Evolutionary conservation across 2,329 filamentous ascomycete genomes (phyloP), one percentile per base, ranked within the genome.

Genomic region (Neobulgaria alba): DNA sequence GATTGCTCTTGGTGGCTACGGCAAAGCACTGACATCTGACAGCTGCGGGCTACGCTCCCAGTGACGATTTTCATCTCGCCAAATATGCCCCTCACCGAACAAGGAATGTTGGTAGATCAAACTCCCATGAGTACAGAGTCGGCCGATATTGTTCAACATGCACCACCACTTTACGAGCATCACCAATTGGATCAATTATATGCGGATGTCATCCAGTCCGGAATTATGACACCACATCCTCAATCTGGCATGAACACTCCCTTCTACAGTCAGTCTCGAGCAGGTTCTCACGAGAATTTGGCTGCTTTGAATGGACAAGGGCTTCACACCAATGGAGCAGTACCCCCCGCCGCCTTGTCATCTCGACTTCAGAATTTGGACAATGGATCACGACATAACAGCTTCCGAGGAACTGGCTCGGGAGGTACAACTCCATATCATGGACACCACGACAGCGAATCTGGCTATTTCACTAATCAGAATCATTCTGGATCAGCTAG

Each of bases 21-120:
- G 29, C 17, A 35, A 29, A 36, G 41, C 50, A 44, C 43, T 50
- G 39, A 53, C 39, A 29, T 41, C 23, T 7, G 38, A 26, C 50
- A 85, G 79, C 76, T 95, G 38, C 82, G 90, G 38, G 90, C 90
- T 34, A 92, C 88, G 31, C 76, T 96, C 21, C 89, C 92, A 1
- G 76, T 96, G 12, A 87, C 87, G 40, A 81, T 98, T 29, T 95
- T 95, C 64, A 95, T 96, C 51, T 98, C 92, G 4, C 90, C 92
- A 0, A 92, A 92, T 57, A 79, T 95, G 55, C 83, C 87, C 0
- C 76, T 95, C 29, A 86, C 92, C 55, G 87, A 94, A 38, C 77
- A 90, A 45, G 92, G 94, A 53, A 82, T 85, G 54, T 72, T 96
- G 2, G 68, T 85, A 39, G 71, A 73, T 39, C 73, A 78, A 55